phyloP scores from a whole-genome alignment of 2,329 filamentous ascomycete genomes.

The Fusarium piperis region DNA sequence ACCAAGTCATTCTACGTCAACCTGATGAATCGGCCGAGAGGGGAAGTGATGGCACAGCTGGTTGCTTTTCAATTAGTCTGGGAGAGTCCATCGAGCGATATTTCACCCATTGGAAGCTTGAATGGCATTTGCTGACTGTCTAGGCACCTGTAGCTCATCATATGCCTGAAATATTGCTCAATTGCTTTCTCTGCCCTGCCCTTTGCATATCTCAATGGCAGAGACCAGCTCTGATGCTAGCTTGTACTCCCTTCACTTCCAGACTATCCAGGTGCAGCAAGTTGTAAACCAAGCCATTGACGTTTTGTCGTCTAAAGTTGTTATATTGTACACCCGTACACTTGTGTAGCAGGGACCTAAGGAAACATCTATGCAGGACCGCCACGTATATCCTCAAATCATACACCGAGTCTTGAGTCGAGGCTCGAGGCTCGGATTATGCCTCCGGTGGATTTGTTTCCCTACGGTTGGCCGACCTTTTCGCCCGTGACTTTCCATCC shows the following conservation, averaged over 20 bases:
- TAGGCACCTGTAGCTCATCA: conserved; percentile 1
- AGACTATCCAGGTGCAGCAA: conserved; percentile 9
- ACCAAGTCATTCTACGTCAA: conserved; percentile 36
- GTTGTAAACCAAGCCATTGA: conserved; percentile 32
- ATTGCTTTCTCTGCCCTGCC: background rate
- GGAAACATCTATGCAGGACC: conserved; percentile 62
- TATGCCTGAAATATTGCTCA: conserved; percentile 2
- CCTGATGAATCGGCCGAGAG: background rate
- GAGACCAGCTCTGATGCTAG: background rate
- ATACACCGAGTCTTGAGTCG: conserved; percentile 45
- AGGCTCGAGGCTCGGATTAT: conserved; percentile 45
- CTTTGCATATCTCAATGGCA: background rate
- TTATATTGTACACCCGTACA: conserved; percentile 66
- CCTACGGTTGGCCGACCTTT: conserved; percentile 37
- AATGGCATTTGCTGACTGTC: background rate
- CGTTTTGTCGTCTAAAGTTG: conserved; percentile 56
- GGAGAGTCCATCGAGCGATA: background rate
- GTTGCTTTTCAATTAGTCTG: background rate
- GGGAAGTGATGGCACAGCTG: background rate
- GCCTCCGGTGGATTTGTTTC: conserved; percentile 36
- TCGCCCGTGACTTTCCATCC: conserved; percentile 37
- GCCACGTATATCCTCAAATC: conserved; percentile 52
- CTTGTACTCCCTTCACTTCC: background rate
- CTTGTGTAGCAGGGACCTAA: conserved; percentile 55
- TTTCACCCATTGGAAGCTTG: background rate